Evolutionary conservation across 805 yeast species (phyloP).

Genomic region (Ogataea corticis): DNA sequence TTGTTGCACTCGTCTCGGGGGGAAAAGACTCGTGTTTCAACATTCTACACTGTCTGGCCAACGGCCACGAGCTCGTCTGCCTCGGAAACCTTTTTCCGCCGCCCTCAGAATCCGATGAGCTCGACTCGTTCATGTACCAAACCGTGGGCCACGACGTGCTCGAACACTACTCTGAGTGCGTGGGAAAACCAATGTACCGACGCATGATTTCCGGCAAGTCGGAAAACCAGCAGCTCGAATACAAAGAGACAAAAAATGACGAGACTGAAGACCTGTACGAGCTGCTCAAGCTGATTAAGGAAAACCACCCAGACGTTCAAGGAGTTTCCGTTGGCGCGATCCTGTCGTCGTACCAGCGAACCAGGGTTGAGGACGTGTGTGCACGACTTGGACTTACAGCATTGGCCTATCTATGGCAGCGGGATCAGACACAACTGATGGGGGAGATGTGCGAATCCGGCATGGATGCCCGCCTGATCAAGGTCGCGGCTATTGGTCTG

Average conservation of each 20-base stretch:
- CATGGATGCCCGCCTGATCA: conserved; percentile 80
- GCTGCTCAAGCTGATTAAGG: conserved; percentile 50
- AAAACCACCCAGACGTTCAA: conserved; percentile 65
- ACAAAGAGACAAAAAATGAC: conserved; percentile 64
- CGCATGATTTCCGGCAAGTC: conserved; percentile 64
- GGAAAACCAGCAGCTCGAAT: conserved; percentile 66
- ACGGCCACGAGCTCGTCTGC: conserved; percentile 85
- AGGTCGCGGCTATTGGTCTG: conserved; percentile 92
- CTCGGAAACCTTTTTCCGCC: conserved; percentile 80
- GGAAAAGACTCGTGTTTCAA: conserved; percentile 96
- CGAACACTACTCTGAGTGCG: conserved; percentile 61
- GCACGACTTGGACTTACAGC: conserved; percentile 65
- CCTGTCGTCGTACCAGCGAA: conserved; percentile 90
- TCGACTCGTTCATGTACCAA: conserved; percentile 96
- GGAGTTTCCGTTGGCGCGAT: conserved; percentile 97
- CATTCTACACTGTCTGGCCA: conserved; percentile 77
- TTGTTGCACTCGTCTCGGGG: conserved; percentile 89
- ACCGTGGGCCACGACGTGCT: conserved; percentile 91
- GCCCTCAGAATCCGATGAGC: conserved; percentile 52
- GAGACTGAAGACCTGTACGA: conserved; percentile 83
- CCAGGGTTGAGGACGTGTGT: conserved; percentile 91
- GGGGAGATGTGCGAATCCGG: conserved; percentile 70
- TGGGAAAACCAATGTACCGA: conserved; percentile 79
- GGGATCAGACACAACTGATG: conserved; percentile 79
- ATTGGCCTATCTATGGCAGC: conserved; percentile 85